Evolutionary conservation across 2,329 filamentous ascomycete genomes (phyloP), one percentile per base, ranked within the genome.

Genomic region (Colletotrichum costaricense): DNA sequence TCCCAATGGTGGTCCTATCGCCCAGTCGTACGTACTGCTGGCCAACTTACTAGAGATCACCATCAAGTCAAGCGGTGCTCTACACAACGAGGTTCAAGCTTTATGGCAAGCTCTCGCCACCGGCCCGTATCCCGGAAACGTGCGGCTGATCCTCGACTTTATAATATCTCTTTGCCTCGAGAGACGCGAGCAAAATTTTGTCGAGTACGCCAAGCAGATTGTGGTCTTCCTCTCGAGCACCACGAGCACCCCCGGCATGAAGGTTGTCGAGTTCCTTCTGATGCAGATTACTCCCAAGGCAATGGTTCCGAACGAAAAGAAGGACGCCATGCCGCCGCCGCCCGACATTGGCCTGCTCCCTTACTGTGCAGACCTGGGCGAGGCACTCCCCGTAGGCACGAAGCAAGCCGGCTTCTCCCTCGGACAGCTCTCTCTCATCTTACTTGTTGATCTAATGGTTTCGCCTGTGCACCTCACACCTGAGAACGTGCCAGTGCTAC

Each of bases 151-250:
- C 14, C 89, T 99, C 1, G 95, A 98, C 81, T 99, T 99, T 80
- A 97, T 99, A 82, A 98, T 99, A 82, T 92, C 92, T 33, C 89
- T 98, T 5, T 99, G 97, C 77, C 86, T 99, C 12, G 97, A 99
- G 78, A 92, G 96, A 38, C 92, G 96, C 62, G 97, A 99, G 81
- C 97, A 99, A 79, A 98, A 98, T 78, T 99, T 98, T 81, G 96
- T 99, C 68, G 95, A 98, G 77, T 98, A 97, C 80, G 96, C 96
- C 5, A 99, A 98, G 84, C 97, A 99, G 82, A 97, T 99, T 65
- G 95, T 98, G 19, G 97, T 99, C 0, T 98, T 98, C 81, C 83
- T 99, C 5, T 97, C 97, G 0, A 97, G 94, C 76, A 98, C 89
- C 0, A 88, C 86, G 75, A 89, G 86, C 89, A 79, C 93, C 83